A percentile compares a stretch with the other conserved stretches of the same genome.
These are phyloP conservation scores for Paraphoma chrysanthemicola DNA, from an alignment of 2,329 filamentous ascomycete genomes.

Conservation along the genomic window DNA sequence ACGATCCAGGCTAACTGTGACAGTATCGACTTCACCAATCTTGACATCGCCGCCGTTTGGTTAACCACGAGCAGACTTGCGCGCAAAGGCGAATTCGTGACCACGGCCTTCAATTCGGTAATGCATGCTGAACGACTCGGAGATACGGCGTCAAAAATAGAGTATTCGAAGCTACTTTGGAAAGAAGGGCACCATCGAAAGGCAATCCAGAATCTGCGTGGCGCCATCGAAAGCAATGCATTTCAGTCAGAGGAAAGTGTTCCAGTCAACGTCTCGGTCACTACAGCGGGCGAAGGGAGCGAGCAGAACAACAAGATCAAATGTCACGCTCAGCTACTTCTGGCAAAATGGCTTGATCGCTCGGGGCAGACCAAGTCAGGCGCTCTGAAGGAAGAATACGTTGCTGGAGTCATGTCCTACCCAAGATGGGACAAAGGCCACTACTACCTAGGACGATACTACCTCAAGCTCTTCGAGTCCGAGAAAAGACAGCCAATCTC, in stretches of 20 bases:
- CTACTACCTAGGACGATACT: slow-evolving; percentile 95
- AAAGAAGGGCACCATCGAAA: slow-evolving; percentile 92
- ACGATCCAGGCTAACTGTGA: slow-evolving; percentile 16
- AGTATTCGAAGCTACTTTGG: slow-evolving; percentile 92
- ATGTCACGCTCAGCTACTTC: slow-evolving; percentile 82
- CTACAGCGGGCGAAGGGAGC: slow-evolving; percentile 48
- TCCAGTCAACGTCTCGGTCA: slow-evolving; percentile 44
- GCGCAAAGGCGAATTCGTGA: slow-evolving; percentile 80
- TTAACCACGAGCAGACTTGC: slow-evolving; percentile 83
- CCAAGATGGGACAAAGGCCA: slow-evolving; percentile 93
- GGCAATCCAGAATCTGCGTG: slow-evolving; percentile 88
- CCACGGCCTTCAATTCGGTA: slow-evolving; percentile 92
- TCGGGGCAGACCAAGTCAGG: slow-evolving; percentile 91
- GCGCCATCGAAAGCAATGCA: slow-evolving; percentile 82
- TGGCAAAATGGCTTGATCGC: slow-evolving; percentile 95
- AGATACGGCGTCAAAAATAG: slow-evolving; percentile 87
- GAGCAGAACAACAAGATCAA: slow-evolving; percentile 64
- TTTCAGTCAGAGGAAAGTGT: slow-evolving; percentile 63
- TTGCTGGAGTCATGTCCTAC: slow-evolving; percentile 74
- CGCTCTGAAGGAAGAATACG: slow-evolving; percentile 75
- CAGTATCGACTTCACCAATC: slow-evolving; percentile 66
- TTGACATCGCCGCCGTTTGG: slow-evolving; percentile 85
- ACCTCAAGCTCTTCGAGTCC: slow-evolving; percentile 93
- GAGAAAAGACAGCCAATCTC: slow-evolving; percentile 78
- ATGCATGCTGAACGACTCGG: slow-evolving; percentile 85